A percentile compares a stretch with the other conserved stretches of the same genome.
Conservation (phyloP, 345 rosid species). For the Trapa incisa region DNA sequence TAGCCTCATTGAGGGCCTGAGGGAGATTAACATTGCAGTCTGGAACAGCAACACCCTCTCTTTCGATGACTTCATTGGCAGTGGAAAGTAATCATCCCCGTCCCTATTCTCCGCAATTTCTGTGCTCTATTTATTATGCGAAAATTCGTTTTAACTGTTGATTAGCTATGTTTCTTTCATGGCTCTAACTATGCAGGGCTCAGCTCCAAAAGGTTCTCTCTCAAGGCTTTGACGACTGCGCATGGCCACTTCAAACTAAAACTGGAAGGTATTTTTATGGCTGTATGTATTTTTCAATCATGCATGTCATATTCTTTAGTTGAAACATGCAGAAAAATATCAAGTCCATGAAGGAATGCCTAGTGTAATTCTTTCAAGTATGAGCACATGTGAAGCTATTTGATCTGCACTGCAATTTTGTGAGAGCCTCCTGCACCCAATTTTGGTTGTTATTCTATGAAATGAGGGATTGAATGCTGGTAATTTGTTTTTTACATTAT, state of each 20-base stretch:
- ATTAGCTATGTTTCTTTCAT: background rate
- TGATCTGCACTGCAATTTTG: background rate
- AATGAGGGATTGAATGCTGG: background rate
- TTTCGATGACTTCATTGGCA: conserved; percentile 69
- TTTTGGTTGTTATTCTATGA: background rate
- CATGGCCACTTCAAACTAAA: conserved; percentile 73
- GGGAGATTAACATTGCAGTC: conserved; percentile 46
- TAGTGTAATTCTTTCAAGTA: background rate
- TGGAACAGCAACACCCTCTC: conserved; percentile 74
- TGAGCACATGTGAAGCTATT: background rate
- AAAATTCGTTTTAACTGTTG: conserved; percentile 4
- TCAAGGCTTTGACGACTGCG: conserved; percentile 59
- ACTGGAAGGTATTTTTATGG: conserved; percentile 47
- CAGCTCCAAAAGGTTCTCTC: conserved; percentile 66
- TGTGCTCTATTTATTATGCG: background rate
- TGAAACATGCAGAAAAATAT: background rate
- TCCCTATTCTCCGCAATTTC: background rate
- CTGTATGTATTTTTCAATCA: too few species aligned
- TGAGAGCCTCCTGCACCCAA: background rate
- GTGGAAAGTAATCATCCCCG: conserved; percentile 41
- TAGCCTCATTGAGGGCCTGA: conserved; percentile 65
- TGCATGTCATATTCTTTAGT: background rate
- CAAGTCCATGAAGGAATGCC: background rate
- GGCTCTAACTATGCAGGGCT: conserved; percentile 29
- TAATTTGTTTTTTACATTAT: background rate